Evolutionary conservation across 208 protist species (phyloP), one percentile per base, ranked within the genome.

Genomic region (Giardia duodenalis): DNA sequence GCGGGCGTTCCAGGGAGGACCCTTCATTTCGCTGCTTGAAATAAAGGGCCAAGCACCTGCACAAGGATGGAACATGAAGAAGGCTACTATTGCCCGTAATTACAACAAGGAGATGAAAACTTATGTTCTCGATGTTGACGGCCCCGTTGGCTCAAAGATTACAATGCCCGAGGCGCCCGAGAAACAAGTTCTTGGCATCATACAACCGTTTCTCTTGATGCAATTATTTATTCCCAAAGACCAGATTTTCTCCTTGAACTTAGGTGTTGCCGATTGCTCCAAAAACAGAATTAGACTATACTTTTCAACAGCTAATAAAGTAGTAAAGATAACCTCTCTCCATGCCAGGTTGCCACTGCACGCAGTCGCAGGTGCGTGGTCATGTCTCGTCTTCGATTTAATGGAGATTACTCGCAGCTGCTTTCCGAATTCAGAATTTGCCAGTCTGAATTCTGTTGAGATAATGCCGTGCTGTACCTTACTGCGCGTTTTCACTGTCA

Each of bases 41-140:
- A 45, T 45, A 43, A 91, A 91, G 45, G 88, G 88, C 2, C 45
- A 22, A n/a, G 47, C 0, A 19, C 88, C 88, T 43, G 47, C 45
- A 30, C 2, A 91, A n/a, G n/a, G 2, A 19, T 91, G 88, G 88
- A 45, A 91, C 44, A 45, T 48, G n/a, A 91, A 47, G 4, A 91
- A 91, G 45, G 88, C 88, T 46, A 43, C 1, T n/a, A 1, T 2
- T n/a, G 10, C n/a, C 4, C 2, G 88, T 42, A 42, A 48, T 42
- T 91, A 91, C n/a, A 91, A 91, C 44, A 91, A 91, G 45, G 88
- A 91, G 1, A 47, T 91, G 44, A 91, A 91, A 48, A 91, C 88
- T 1, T 91, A 91, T 91, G 88, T 91, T 43, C 39, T 91, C 43
- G 88, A 91, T 48, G 44, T 91, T 46, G 47, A n/a, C n/a, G 88